Evolutionary conservation across 768 basidiomycete species (phyloP), one percentile per base, ranked within the genome.

Genomic region (Pholiota microspora): DNA sequence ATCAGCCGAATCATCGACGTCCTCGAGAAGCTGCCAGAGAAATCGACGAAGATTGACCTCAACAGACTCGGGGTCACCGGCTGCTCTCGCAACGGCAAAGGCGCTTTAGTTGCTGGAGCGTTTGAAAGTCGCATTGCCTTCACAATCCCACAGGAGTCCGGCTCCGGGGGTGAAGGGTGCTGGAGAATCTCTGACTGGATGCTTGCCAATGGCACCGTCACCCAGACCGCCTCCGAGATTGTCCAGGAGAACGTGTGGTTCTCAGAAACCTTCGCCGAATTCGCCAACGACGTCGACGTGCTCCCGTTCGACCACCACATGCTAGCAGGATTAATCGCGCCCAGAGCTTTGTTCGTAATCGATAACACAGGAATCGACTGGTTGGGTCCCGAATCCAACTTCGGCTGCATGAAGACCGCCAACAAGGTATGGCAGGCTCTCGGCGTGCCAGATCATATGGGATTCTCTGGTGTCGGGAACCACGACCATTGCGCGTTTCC

Each of bases 101-200:
- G 79, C 50, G 80, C 81, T 1, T 69, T 82, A 31, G 75, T 81
- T 49, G 80, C 78, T 12, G 82, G 80, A 13, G 82, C 80, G 6
- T 79, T 82, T 60, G 80, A 82, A 52, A 62, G 67, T 2, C 78
- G 81, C 45, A 77, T 83, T 58, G 76, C 77, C 5, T 68, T 83
- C 52, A 82, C 80, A 5, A 78, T 83, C 60, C 78, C 81, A 2
- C 80, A 82, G 62, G 81, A 83, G 64, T 82, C 80, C 8, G 82
- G 82, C 7, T 78, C 78, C 5, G 81, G 82, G 36, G 81, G 82
- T 2, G 72, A 77, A 25, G 76, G 76, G 8, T 79, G 75, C 68
- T 83, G 80, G 80, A 74, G 81, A 32, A 68, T 83, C 53, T 80
- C 80, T 7, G 72, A 77, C 56, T 73, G 62, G 55, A 71, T 78